These are phyloP conservation scores for Stagonosporopsis chrysanthemi DNA, from an alignment of 2,329 filamentous ascomycete genomes.

Conservation along the genomic window DNA sequence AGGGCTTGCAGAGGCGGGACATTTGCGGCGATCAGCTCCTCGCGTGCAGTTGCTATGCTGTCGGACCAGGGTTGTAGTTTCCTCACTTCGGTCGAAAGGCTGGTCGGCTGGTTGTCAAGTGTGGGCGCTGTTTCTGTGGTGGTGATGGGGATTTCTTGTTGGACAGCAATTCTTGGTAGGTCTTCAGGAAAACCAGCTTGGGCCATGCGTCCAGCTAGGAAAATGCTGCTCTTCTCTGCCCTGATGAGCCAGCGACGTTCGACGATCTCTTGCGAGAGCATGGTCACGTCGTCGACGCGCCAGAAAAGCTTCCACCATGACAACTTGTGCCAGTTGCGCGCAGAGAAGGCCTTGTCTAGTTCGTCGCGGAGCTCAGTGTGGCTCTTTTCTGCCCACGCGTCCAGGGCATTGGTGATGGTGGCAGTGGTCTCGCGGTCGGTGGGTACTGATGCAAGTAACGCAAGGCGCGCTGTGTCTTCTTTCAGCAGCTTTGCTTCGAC, in stretches of 20 bases:
- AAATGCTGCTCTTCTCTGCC: conserved; percentile 83
- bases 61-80: conserved; percentile 69
- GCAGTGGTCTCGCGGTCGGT: conserved; percentile 55
- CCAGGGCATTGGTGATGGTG: conserved; percentile 66
- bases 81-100: conserved; percentile 37
- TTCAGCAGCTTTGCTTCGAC: conserved; percentile 60
- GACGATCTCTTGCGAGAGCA: conserved; percentile 82
- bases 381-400: conserved; percentile 77
- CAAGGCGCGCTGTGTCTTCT: conserved; percentile 55
- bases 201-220: conserved; percentile 77
- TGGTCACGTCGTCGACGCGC: conserved; percentile 89
- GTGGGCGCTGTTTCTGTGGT: conserved; percentile 29
- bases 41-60: conserved; percentile 75
- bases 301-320: conserved; percentile 96
- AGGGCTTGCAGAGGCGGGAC: conserved; percentile 56
- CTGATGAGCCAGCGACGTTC: conserved; percentile 76
- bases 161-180: conserved; percentile 10
- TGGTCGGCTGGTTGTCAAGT: conserved; percentile 25
- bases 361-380: conserved; percentile 84
- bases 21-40: conserved; percentile 51
- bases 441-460: conserved; percentile 42
- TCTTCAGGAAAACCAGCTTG: conserved; percentile 63
- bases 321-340: conserved; percentile 79
- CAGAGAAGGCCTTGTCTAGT: conserved; percentile 78
- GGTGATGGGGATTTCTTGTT: conserved; percentile 22